Conservation (phyloP, 441 rosid genomes). For the Mallotus japonicus region DNA sequence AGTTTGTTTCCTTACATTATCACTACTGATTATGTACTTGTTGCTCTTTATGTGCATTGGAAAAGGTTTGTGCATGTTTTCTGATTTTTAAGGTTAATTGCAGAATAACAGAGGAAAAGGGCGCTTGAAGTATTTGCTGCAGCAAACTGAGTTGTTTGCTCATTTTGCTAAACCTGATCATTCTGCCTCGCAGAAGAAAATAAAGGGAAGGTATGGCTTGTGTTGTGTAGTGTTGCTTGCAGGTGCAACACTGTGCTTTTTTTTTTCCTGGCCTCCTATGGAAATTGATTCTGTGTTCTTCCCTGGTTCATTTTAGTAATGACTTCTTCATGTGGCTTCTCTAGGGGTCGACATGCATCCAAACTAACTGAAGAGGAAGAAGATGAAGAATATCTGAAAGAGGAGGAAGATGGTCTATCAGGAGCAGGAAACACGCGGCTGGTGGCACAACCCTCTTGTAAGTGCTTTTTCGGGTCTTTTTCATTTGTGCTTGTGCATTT, state of each 20-base stretch:
- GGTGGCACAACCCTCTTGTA: constrained; percentile 94
- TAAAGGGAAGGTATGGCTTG: constrained; percentile 70
- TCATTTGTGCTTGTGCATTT: neutral
- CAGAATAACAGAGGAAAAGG: constrained; percentile 93
- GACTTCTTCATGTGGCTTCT: constrained; percentile 1
- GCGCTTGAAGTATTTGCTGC: constrained; percentile 82
- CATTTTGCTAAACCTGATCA: constrained; percentile 92
- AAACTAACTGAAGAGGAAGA: constrained; percentile 95
- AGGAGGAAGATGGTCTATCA: constrained; percentile 80
- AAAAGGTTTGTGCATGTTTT: neutral
- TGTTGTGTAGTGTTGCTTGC: neutral
- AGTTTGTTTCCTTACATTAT: neutral
- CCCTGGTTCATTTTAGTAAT: neutral
- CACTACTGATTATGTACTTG: neutral
- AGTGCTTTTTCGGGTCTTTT: constrained; percentile 29
- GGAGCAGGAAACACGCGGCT: constrained; percentile 84
- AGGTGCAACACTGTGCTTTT: neutral
- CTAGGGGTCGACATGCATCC: constrained; percentile 95
- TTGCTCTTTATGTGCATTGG: neutral
- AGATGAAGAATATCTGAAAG: constrained; percentile 94
- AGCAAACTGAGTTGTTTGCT: constrained; percentile 97
- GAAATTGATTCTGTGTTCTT: neutral
- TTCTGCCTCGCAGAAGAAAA: constrained; percentile 67
- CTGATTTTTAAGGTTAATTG: constrained; percentile 16
- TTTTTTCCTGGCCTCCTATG: neutral